Evolutionary conservation across 1,139 yeast genomes (phyloP).

Genomic region (Pneumocystis jirovecii): DNA sequence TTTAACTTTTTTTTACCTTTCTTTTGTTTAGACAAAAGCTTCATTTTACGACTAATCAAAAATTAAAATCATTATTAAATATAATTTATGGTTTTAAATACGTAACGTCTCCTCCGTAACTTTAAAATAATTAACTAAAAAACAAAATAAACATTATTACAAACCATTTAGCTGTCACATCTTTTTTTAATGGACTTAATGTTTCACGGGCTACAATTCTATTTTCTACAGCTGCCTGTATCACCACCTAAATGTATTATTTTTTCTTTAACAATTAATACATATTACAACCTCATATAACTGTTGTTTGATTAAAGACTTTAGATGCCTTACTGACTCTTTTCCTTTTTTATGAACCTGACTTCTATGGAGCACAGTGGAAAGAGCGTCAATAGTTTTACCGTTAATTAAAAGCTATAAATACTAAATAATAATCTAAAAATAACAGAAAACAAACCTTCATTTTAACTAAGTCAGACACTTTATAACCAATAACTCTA

Average conservation of each 20-base stretch:
- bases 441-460: slow-evolving; percentile 27
- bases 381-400: slow-evolving; percentile 76
- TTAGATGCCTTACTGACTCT: slow-evolving; percentile 70
- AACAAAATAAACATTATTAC: background rate
- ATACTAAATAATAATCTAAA: background rate
- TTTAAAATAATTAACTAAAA: slow-evolving; percentile 50
- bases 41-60: slow-evolving; percentile 45
- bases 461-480: slow-evolving; percentile 70
- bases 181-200: slow-evolving; percentile 82
- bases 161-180: slow-evolving; percentile 28
- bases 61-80: background rate
- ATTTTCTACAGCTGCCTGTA: slow-evolving; percentile 78
- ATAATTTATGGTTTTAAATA: background rate
- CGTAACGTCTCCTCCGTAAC: slow-evolving; percentile 83
- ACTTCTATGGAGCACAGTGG: slow-evolving; percentile 74
- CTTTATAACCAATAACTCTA: slow-evolving; percentile 77
- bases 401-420: slow-evolving; percentile 62
- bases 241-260: slow-evolving; percentile 28
- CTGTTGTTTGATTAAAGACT: slow-evolving; percentile 63
- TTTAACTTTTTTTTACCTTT: slow-evolving; percentile 84
- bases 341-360: slow-evolving; percentile 61
- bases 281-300: slow-evolving; percentile 52
- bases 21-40: slow-evolving; percentile 73
- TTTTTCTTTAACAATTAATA: background rate
- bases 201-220: slow-evolving; percentile 84